Conservation (phyloP, 345 rosid species). For the Hypericum androsaemum region DNA sequence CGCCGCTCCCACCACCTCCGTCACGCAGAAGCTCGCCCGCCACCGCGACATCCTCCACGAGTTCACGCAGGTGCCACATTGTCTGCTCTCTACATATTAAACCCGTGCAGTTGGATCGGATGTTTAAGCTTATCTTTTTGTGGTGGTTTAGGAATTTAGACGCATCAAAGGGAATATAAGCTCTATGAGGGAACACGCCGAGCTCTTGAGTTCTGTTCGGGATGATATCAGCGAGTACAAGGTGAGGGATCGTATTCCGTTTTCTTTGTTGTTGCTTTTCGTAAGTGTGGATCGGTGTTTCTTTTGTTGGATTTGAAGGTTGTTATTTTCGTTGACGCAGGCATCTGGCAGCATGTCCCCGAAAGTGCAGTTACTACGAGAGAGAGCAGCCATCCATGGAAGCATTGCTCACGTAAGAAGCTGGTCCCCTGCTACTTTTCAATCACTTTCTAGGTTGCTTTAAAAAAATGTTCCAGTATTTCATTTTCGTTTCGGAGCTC, state of each 20-base stretch:
- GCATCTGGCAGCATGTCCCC: slow-evolving; percentile 95
- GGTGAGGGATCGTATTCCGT: slow-evolving; percentile 32
- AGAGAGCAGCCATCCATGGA: slow-evolving; percentile 95
- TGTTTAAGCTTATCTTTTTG: too few species aligned
- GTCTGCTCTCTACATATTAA: too few species aligned
- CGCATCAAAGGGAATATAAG: slow-evolving; percentile 81
- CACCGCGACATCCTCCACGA: slow-evolving; percentile 98
- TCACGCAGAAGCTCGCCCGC: slow-evolving; percentile 88
- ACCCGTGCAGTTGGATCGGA: too few species aligned
- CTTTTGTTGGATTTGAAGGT: not conserved
- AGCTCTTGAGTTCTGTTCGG: slow-evolving; percentile 90
- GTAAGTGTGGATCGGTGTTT: slow-evolving; percentile 5
- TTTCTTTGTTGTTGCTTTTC: not conserved
- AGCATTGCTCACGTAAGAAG: slow-evolving; percentile 65
- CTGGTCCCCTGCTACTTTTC: not conserved
- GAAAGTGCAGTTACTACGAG: slow-evolving; percentile 73
- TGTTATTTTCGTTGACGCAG: slow-evolving; percentile 31
- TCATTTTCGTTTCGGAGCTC: too few species aligned
- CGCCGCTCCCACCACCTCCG: slow-evolving; percentile 72
- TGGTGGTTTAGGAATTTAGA: slow-evolving; percentile 57
- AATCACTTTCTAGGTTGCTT: not conserved
- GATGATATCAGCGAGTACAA: slow-evolving; percentile 93
- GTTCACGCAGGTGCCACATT: slow-evolving; percentile 61
- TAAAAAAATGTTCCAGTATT: too few species aligned
- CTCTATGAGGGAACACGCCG: slow-evolving; percentile 90